Evolutionary conservation across 2,329 filamentous ascomycete species (phyloP), one percentile per base, ranked within the genome.

Genomic region (Tolypocladium album): DNA sequence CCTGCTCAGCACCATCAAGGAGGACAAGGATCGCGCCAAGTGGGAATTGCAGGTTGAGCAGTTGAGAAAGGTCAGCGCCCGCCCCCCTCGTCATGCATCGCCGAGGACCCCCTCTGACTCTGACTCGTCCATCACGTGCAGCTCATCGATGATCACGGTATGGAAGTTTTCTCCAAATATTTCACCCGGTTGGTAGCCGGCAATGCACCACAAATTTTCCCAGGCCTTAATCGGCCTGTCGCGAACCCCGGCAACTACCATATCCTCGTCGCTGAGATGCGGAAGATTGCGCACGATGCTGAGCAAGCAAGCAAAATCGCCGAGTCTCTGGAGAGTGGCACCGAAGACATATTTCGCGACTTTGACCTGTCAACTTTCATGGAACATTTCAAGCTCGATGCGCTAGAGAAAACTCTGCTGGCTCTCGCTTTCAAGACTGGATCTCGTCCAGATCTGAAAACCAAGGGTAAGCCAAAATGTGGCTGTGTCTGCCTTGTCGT

Each of bases 111-210:
- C 59, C 22, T 61, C 50, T 71, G 57, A 73, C 22, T 61, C 50
- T 71, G 57, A 73, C 63, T n/a, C 50, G 39, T 20, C 38, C 55
- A 52, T 45, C 31, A 13, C 56, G 47, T 55, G 60, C 65, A 96
- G 90, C 87, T 97, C 74, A 88, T 97, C 78, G 88, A 96, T 85
- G 92, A 93, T 70, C 88, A 96, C 92, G 92, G 92, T 72, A 99
- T 99, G 93, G 95, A 99, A 82, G 92, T 97, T 72, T 97, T 92
- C 74, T 87, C 90, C 62, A 95, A 92, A 80, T 97, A 94, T 76
- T 96, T 99, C 76, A 88, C 91, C 75, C 90, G 93, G 76, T 82
- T 97, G 72, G 85, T 99, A 71, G 89, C 88, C 75, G 88, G 88
- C 77, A 97, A 97, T 85, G 91, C 92, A 69, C 80, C 88, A 64